These are phyloP conservation scores for Thinopyrum elongatum DNA, from an alignment of 176 grass and related monocot species.

Conservation along the genomic window DNA sequence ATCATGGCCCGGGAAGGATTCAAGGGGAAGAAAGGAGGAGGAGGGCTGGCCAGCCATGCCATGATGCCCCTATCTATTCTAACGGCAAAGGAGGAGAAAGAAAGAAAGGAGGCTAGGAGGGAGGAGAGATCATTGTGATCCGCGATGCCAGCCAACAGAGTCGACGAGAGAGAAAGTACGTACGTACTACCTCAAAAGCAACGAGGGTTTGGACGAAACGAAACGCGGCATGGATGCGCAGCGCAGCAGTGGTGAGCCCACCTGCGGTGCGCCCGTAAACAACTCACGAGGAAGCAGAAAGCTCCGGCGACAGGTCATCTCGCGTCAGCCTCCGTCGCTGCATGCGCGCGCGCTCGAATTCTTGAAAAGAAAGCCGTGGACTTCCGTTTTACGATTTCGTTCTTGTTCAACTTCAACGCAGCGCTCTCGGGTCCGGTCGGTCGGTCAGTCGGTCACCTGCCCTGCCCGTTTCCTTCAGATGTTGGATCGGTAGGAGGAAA, in stretches of 20 bases:
- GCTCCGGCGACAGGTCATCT: not conserved
- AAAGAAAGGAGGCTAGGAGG: not conserved
- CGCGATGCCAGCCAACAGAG: not conserved
- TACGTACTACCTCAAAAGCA: not conserved
- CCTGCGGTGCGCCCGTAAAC: not conserved
- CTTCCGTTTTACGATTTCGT: not conserved
- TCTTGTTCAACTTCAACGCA: not conserved
- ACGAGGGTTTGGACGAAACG: not conserved
- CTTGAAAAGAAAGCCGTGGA: not conserved
- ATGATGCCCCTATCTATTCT: conserved; percentile 20
- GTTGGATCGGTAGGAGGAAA: not conserved
- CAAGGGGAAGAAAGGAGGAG: not conserved
- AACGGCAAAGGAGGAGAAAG: not conserved
- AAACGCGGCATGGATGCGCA: not conserved
- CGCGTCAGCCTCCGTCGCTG: not conserved
- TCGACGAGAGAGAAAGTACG: no score
- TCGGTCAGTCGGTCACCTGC: not conserved
- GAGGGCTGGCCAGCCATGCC: not conserved
- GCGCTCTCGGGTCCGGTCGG: no score
- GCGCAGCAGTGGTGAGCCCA: not conserved
- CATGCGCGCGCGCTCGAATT: not conserved
- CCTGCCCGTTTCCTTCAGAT: not conserved
- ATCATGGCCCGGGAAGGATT: conserved; percentile 23
- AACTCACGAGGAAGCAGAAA: not conserved
- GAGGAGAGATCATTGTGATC: not conserved